Percentiles rank a stretch among this genome's conserved stretches.
Evolutionary conservation across 169 alveolate species (phyloP).

Genomic region (Eimeria acervulina): DNA sequence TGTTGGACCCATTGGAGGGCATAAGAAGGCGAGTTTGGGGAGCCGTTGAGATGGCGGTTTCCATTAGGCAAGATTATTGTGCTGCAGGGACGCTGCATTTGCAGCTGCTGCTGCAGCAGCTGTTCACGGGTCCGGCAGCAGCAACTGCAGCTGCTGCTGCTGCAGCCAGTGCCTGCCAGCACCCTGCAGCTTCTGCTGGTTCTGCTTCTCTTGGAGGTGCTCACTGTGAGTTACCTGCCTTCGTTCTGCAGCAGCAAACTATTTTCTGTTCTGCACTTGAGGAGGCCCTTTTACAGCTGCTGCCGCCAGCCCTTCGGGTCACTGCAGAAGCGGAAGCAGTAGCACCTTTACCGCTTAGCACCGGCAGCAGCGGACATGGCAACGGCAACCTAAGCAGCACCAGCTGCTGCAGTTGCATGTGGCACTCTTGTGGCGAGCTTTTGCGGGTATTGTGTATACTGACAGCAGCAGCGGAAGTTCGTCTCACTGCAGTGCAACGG

Average conservation of each 20-base stretch:
- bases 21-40: background rate
- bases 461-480: slow-evolving; percentile 40
- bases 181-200: background rate
- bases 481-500: slow-evolving; percentile 7
- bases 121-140: slow-evolving; percentile 9
- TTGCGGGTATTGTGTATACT: background rate
- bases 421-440: background rate
- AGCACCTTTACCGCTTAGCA: background rate
- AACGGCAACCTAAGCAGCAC: background rate
- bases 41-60: background rate
- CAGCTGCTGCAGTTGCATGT: background rate
- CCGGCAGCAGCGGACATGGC: background rate
- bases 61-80: slow-evolving; percentile 30
- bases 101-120: slow-evolving; percentile 61
- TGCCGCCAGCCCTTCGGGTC: slow-evolving; percentile 14
- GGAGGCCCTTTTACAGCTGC: background rate
- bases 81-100: slow-evolving; percentile 40
- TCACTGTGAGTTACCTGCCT: background rate
- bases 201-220: background rate
- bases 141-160: background rate
- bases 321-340: background rate
- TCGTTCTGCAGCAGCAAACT: background rate
- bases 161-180: background rate
- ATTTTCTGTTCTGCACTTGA: slow-evolving; percentile 44
- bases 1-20: background rate